Evolutionary conservation across 1,139 yeast genomes (phyloP), one percentile per base, ranked within the genome.

Genomic region (Sugiyamaella novakii): DNA sequence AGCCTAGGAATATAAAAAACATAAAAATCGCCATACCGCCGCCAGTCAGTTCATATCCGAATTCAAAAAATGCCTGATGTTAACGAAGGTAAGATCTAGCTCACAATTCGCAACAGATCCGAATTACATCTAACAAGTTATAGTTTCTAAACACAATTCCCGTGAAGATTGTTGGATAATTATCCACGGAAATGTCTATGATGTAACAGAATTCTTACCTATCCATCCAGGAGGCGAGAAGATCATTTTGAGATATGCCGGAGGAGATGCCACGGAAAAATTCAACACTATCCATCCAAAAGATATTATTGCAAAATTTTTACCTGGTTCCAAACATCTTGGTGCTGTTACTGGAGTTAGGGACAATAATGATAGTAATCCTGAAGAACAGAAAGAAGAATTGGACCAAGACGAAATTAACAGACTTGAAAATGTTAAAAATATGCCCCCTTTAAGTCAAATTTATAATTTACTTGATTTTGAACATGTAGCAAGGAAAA

Each of bases 141-240:
- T 49, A 47, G 81, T 86, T 22, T 75, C 79, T n/a, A 74, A 79
- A 58, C 95, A 85, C 69, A 78, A 81, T 65, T 68, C 64, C 5
- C 71, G 72, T 18, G 75, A 74, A 22, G 92, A 85, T 62, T 84
- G 96, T 68, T 91, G 98, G 98, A 84, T 88, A 43, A 82, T 87
- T 7, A 80, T 91, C 52, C 84, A 88, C 57, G 89, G 89, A 46
- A 81, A 85, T 41, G 96, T 87, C 29, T 83, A 88, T 64, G 88
- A 92, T 65, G 76, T 91, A 57, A 85, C 97, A 0, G 79, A 80
- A 29, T 92, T 92, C 63, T 73, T 87, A 50, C 73, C 80, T 19
- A 75, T 80, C 41, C 98, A 92, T 67, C 98, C 98, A 0, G 98
- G 98, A 53, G 98, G 98, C 1, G 78, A 77, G 53, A 75, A 76